Conservation (phyloP, 257 asterid species). For the Solanum peruvianum region DNA sequence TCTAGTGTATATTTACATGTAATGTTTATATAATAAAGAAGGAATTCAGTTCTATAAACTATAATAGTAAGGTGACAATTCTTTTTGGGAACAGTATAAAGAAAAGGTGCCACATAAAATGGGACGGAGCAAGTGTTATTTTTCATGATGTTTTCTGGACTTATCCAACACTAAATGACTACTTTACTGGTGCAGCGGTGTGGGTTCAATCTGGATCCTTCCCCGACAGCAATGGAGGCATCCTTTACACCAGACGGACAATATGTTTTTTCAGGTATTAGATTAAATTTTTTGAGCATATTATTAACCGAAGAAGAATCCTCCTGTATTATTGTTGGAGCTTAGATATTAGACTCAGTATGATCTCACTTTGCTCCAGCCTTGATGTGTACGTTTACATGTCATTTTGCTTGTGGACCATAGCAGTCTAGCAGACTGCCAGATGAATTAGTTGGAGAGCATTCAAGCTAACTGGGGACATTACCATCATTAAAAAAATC, state of each 20-base stretch:
- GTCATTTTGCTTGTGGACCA: background rate
- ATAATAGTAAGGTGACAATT: background rate
- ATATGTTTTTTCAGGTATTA: conserved; percentile 73
- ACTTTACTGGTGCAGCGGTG: conserved; percentile 41
- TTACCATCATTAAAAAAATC: background rate
- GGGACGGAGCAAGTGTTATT: background rate
- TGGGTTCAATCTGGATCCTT: conserved; percentile 73
- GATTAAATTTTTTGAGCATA: background rate
- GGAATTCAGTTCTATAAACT: no score
- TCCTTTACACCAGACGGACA: conserved; percentile 96
- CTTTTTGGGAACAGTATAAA: background rate
- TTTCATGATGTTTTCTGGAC: background rate
- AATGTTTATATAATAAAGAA: no score
- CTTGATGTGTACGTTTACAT: background rate
- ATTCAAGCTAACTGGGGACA: background rate
- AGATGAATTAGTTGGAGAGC: background rate
- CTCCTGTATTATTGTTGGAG: background rate
- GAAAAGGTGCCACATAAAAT: background rate
- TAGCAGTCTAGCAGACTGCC: background rate
- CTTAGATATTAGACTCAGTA: background rate
- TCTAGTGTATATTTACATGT: no score
- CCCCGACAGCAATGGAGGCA: conserved; percentile 63
- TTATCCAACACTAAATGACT: background rate
- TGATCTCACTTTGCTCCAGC: background rate
- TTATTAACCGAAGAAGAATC: background rate